A percentile compares a stretch with the other conserved stretches of the same genome.
Evolutionary conservation across 2,329 filamentous ascomycete genomes (phyloP).

Genomic region (Paecilomyces formosus): DNA sequence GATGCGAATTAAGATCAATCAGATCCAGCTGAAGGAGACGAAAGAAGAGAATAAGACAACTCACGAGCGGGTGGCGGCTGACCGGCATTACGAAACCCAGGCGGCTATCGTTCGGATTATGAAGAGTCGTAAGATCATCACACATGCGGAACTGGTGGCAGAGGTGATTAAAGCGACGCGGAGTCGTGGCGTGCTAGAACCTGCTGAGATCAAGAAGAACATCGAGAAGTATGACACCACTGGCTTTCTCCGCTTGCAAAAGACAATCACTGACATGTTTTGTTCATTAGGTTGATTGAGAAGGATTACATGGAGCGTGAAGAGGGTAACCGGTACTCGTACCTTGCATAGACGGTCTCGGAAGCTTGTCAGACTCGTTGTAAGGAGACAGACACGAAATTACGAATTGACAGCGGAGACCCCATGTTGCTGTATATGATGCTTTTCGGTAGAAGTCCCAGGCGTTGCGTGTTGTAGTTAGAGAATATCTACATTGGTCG

Average conservation of each 20-base stretch:
- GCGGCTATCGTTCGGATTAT: slow-evolving; percentile 95
- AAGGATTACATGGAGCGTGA: slow-evolving; percentile 88
- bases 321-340: slow-evolving; percentile 60
- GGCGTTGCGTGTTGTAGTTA: not conserved
- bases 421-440: not conserved
- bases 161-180: slow-evolving; percentile 90
- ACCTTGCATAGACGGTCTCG: slow-evolving; percentile 49
- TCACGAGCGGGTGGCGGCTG: slow-evolving; percentile 79
- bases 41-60: slow-evolving; percentile 91
- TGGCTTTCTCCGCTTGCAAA: not conserved
- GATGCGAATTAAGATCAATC: slow-evolving; percentile 94
- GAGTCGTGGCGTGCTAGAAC: slow-evolving; percentile 76
- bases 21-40: slow-evolving; percentile 95
- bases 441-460: not conserved
- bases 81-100: slow-evolving; percentile 93
- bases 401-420: not conserved
- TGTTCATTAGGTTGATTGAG: slow-evolving; percentile 64
- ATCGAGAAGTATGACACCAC: slow-evolving; percentile 67
- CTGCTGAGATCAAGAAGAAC: slow-evolving; percentile 87
- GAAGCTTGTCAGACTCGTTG: not conserved
- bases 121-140: slow-evolving; percentile 86
- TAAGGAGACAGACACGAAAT: not conserved
- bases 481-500: not conserved
- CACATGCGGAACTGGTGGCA: slow-evolving; percentile 76
- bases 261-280: slow-evolving; percentile 17